Base-by-base conservation (phyloP, 2,329 filamentous ascomycete species). In the Ceratocystis destructans region DNA sequence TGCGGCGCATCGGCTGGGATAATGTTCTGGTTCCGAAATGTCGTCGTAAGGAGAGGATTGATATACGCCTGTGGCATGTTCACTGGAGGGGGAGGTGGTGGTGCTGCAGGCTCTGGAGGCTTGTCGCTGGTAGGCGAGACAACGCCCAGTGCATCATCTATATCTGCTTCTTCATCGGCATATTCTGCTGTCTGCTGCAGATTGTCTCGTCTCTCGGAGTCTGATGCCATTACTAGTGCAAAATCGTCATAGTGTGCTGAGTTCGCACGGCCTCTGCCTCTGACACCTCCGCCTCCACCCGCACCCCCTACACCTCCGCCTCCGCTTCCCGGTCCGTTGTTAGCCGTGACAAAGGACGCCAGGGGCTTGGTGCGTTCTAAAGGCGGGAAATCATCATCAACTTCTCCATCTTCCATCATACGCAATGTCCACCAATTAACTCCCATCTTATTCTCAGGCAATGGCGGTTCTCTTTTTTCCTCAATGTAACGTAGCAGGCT, bases 201-300 rank as follows among this genome's bases (percentile, higher is more conserved):
- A 71, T 92, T 91, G 66, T 88, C 85, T 65, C 79, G 78, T 70
- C 85, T 87, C 71, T 88, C 86, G 10, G 82, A 82, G 67, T 84
- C 79, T 0, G 84, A 86, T 2, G 89, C 89, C 71, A 86, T 83
- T 12, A 90, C 87, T 31, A 95, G 78, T 12, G 87, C 89, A 74
- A 95, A 93, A 70, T 94, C 89, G 71, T 93, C 89, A 78, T 87
- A 90, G 0, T 88, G 85, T 72, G 87, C 90, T 25, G 87, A 88
- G 69, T 88, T 86, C 67, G 87, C 84, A 66, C 89, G 66, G 17
- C 62, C 62, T 55, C 66, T 44, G 17, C 66, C 66, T 28, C 66
- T 41, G 8, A 80, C 68, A 80, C 78, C 62, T 81, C 76, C 4
- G 79, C 78, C 62, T 81, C 76, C 4, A 53, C 80, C 86, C 65